phyloP scores from a whole-genome alignment of 805 yeast species.

The Dipodascopsis uninucleata region DNA sequence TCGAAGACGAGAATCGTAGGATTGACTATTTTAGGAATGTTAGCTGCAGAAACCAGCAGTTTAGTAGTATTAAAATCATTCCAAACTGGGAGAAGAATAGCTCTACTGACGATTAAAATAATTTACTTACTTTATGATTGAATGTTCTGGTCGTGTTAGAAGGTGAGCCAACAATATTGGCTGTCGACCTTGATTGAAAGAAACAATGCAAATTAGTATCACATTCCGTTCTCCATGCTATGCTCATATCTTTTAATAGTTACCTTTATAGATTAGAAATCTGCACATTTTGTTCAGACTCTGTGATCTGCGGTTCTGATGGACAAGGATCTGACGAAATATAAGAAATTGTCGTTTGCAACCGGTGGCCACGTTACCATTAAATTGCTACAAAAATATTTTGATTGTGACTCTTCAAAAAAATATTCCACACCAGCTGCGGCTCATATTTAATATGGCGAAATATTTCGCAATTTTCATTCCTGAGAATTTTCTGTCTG shows the following conservation, averaged over 20 bases:
- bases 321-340: too few relatives aligned
- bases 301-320: too few relatives aligned
- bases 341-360: too few relatives aligned
- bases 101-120: background rate
- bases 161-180: constrained; percentile 81
- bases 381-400: too few relatives aligned
- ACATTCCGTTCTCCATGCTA: background rate
- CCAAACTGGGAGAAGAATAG: constrained; percentile 6
- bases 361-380: too few relatives aligned
- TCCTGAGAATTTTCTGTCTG: too few relatives aligned
- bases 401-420: too few relatives aligned
- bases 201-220: background rate
- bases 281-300: constrained; percentile 79
- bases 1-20: constrained; percentile 84
- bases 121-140: constrained; percentile 66
- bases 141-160: constrained; percentile 91
- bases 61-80: background rate
- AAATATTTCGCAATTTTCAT: too few relatives aligned
- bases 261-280: constrained; percentile 75
- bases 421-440: too few relatives aligned
- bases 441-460: too few relatives aligned
- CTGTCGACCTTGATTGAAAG: constrained; percentile 56
- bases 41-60: background rate
- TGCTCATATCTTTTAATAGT: constrained; percentile 2
- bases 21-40: constrained; percentile 47